A percentile compares a stretch with the other conserved stretches of the same genome.
These are phyloP conservation scores for Colletotrichum magnum DNA, from an alignment of 2,329 filamentous ascomycete species.

Conservation along the genomic window DNA sequence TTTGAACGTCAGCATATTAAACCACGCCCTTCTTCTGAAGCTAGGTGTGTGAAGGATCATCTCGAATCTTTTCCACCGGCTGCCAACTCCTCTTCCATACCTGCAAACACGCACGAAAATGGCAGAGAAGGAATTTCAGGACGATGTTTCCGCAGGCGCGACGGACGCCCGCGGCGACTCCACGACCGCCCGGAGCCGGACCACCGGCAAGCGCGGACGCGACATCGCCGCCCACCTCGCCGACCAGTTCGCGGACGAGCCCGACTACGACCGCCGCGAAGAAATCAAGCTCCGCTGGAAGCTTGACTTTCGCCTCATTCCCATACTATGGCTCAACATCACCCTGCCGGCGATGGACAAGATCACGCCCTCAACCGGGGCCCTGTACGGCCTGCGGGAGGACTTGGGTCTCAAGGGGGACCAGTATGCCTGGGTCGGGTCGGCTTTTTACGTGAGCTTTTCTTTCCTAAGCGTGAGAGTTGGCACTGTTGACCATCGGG, in stretches of 20 bases:
- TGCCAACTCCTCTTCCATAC: too few species aligned
- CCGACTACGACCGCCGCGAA: background rate
- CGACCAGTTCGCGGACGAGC: background rate
- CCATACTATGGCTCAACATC: slow-evolving; percentile 42
- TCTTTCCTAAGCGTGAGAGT: background rate
- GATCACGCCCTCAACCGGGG: slow-evolving; percentile 48
- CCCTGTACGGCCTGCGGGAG: slow-evolving; percentile 46
- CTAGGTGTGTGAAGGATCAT: too few species aligned
- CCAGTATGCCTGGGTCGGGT: slow-evolving; percentile 47
- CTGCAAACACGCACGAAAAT: background rate
- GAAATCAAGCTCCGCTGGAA: background rate
- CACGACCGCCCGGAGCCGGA: background rate
- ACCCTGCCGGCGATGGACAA: slow-evolving; percentile 50
- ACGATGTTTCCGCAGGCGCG: background rate
- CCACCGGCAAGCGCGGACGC: too few species aligned
- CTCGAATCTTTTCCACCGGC: too few species aligned
- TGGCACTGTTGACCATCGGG: background rate
- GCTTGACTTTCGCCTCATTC: background rate
- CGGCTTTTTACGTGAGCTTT: slow-evolving; percentile 45
- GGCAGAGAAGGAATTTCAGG: background rate
- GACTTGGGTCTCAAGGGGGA: slow-evolving; percentile 45
- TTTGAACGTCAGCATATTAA: background rate
- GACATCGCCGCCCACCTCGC: background rate
- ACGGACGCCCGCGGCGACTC: background rate
- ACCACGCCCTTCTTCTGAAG: background rate